A percentile compares a stretch with the other conserved stretches of the same genome.
Evolutionary conservation across 371 early-diverging fungal species (phyloP).

Genomic region (Mucor lusitanicus): DNA sequence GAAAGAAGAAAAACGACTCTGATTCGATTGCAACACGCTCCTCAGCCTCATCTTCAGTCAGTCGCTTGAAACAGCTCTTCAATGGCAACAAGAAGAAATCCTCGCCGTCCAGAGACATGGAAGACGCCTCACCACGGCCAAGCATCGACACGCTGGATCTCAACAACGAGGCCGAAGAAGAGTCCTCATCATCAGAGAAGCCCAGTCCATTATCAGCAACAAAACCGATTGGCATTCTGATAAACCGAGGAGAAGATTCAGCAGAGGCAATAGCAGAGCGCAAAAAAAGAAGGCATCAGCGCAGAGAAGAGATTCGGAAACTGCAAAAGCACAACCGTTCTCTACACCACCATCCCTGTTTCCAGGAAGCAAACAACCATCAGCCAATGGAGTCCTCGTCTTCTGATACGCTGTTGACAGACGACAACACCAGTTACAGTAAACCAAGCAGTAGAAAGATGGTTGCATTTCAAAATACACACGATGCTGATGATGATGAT

Average conservation of each 20-base stretch:
- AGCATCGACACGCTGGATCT: background rate
- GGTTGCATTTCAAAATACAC: background rate
- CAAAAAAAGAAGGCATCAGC: slow-evolving; percentile 18
- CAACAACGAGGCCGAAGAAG: background rate
- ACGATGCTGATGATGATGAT: slow-evolving; percentile 2
- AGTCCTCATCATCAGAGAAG: background rate
- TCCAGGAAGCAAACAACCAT: background rate
- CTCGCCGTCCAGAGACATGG: background rate
- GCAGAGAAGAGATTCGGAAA: slow-evolving; percentile 26
- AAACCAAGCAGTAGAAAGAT: background rate
- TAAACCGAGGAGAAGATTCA: slow-evolving; percentile 29
- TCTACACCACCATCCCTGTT: background rate
- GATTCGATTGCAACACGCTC: slow-evolving; percentile 34
- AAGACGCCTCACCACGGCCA: background rate
- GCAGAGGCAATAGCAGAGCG: slow-evolving; percentile 31
- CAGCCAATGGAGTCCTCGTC: slow-evolving; percentile 7
- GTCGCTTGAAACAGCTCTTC: slow-evolving; percentile 9
- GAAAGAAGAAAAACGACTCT: slow-evolving; percentile 14
- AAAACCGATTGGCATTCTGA: slow-evolving; percentile 25
- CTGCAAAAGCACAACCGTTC: slow-evolving; percentile 11
- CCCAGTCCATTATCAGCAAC: background rate
- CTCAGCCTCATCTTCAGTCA: slow-evolving; percentile 21
- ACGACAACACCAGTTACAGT: background rate
- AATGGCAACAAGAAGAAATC: slow-evolving; percentile 5
- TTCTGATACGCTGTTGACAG: slow-evolving; percentile 14